These are phyloP conservation scores for Apium graveolens DNA, from an alignment of 129 eudicot species.

Conservation along the genomic window DNA sequence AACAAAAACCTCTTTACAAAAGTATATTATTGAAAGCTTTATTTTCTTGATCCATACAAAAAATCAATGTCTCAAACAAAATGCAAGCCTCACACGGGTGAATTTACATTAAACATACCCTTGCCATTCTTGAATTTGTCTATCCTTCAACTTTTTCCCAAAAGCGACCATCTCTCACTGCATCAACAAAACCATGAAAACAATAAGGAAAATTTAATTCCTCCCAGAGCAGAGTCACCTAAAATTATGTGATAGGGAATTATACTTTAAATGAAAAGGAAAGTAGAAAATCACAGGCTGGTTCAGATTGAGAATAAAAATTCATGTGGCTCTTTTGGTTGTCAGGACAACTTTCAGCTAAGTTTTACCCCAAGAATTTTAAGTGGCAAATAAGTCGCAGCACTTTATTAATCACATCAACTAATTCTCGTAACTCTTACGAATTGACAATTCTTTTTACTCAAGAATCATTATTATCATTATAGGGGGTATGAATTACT, in stretches of 20 bases:
- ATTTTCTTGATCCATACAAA: neutral
- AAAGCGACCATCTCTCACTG: slow-evolving; percentile 85
- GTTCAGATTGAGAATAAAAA: neutral
- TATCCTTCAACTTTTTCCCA: slow-evolving; percentile 91
- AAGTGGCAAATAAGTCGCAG: neutral
- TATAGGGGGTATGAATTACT: neutral
- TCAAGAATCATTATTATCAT: neutral
- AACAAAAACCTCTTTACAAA: neutral
- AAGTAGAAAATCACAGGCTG: neutral
- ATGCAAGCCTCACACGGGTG: neutral
- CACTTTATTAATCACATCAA: neutral
- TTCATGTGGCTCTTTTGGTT: neutral
- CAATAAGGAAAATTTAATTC: neutral
- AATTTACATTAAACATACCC: slow-evolving; percentile 38
- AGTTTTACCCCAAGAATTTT: neutral
- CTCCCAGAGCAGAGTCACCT: neutral
- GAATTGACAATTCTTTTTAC: neutral
- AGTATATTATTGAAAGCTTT: neutral
- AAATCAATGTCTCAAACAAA: neutral
- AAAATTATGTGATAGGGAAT: neutral
- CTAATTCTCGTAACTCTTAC: neutral
- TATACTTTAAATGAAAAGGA: neutral
- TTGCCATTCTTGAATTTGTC: slow-evolving; percentile 95
- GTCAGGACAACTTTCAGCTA: neutral
- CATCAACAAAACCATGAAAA: slow-evolving; percentile 12